These are phyloP conservation scores for Actinidia polygama DNA, from an alignment of 179 eudicot genomes.

Conservation along the genomic window DNA sequence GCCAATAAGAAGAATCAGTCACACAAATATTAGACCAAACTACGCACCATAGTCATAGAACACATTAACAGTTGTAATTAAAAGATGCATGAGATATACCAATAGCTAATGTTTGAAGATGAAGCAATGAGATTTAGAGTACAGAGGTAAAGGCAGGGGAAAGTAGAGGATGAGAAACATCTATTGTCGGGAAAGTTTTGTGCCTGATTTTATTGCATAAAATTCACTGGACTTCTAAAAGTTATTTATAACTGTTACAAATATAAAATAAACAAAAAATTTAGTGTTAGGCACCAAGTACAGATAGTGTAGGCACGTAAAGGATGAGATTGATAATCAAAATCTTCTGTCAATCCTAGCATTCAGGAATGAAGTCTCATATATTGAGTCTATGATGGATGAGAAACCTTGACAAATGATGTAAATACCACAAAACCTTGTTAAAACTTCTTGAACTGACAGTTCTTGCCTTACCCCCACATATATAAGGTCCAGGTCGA, in stretches of 20 bases:
- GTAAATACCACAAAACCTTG: not conserved
- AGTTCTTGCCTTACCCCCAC: constrained; percentile 63
- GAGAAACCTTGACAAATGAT: constrained; percentile 8
- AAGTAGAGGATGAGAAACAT: not conserved
- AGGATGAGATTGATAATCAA: not conserved
- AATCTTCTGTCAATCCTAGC: not conserved
- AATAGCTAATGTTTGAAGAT: not conserved
- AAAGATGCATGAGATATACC: not conserved
- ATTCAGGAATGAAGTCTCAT: not conserved
- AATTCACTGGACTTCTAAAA: not conserved
- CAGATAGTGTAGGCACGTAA: not conserved
- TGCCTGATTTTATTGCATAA: not conserved
- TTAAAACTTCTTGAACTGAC: not conserved
- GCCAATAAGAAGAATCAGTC: too few species aligned
- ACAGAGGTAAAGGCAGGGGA: not conserved
- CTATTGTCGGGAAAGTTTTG: not conserved
- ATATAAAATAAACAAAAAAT: not conserved
- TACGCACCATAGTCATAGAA: too few species aligned
- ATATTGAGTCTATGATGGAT: constrained; percentile 1
- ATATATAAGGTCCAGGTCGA: constrained; percentile 95
- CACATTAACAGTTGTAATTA: too few species aligned
- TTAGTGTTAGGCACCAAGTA: not conserved
- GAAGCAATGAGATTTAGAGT: not conserved
- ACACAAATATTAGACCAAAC: too few species aligned
- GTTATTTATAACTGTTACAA: not conserved